Percentiles rank a stretch among this genome's conserved stretches.
These are phyloP conservation scores for Tuber umbilicatum DNA, from an alignment of 495 filamentous ascomycete species.

Conservation along the genomic window DNA sequence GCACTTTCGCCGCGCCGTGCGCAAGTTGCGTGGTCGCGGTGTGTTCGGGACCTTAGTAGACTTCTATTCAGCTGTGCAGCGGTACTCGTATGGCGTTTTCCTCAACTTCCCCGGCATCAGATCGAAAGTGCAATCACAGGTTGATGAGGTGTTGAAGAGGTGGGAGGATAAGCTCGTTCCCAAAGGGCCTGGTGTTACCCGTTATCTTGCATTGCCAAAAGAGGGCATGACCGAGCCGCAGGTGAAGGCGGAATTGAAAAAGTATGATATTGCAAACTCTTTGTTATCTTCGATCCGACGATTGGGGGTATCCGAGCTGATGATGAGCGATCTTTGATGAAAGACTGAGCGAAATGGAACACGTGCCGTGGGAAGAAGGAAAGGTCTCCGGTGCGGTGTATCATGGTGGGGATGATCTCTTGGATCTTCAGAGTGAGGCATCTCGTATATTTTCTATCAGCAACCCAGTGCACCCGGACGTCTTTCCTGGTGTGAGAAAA, in stretches of 20 bases:
- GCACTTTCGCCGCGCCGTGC: constrained; percentile 71
- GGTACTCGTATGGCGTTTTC: constrained; percentile 76
- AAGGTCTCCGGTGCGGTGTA: constrained; percentile 93
- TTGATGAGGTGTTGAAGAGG: constrained; percentile 65
- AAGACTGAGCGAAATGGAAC: constrained; percentile 70
- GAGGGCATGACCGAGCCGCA: constrained; percentile 78
- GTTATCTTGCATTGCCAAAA: constrained; percentile 71
- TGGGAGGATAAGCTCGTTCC: constrained; percentile 76
- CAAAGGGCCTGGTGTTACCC: constrained; percentile 60
- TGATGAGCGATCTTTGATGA: constrained; percentile 10
- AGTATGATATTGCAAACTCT: constrained; percentile 32
- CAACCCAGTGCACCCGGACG: constrained; percentile 99
- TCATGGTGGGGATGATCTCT: constrained; percentile 78
- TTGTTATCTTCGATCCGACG: neutral
- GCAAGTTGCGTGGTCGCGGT: constrained; percentile 83
- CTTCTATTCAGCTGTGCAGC: constrained; percentile 60
- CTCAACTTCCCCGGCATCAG: constrained; percentile 77
- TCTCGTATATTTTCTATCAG: constrained; percentile 87
- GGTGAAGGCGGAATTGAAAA: constrained; percentile 70
- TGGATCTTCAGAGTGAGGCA: constrained; percentile 81
- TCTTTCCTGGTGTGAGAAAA: constrained; percentile 95
- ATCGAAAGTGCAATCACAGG: constrained; percentile 70
- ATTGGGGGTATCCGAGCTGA: constrained; percentile 9
- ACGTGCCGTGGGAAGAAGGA: constrained; percentile 94
- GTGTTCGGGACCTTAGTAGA: constrained; percentile 70